phyloP scores from a whole-genome alignment of 2,329 filamentous ascomycete genomes.

The Aureobasidium sp. region DNA sequence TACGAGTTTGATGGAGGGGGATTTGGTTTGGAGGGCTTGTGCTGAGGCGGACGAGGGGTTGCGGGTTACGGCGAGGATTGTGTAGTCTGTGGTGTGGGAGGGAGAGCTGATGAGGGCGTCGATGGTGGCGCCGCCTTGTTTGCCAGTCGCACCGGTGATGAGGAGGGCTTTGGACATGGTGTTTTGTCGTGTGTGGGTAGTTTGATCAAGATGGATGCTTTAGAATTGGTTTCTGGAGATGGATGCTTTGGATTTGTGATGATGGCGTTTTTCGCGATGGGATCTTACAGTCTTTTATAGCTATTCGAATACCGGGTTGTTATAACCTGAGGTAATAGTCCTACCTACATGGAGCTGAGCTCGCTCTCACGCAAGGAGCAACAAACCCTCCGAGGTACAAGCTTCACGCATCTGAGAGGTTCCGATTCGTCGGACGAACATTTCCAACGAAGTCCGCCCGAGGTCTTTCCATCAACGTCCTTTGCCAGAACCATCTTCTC shows the following conservation, averaged over 20 bases:
- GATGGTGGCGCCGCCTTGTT: slow-evolving; percentile 41
- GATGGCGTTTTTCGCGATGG: background rate
- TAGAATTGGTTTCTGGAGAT: background rate
- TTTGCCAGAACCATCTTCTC: background rate
- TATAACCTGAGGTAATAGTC: background rate
- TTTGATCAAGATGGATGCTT: background rate
- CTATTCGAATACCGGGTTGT: background rate
- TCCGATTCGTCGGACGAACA: background rate
- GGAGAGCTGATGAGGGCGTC: slow-evolving; percentile 33
- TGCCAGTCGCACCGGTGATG: slow-evolving; percentile 41
- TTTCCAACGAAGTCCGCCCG: background rate
- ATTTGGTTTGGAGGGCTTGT: slow-evolving; percentile 40
- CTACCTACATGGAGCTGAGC: background rate
- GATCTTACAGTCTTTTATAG: background rate
- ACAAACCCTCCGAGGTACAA: background rate
- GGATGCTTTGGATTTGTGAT: background rate
- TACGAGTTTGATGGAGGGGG: slow-evolving; percentile 47
- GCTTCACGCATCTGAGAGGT: background rate
- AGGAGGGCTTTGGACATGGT: slow-evolving; percentile 28
- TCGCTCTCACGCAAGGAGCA: background rate
- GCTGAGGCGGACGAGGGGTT: slow-evolving; percentile 46
- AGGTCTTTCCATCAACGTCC: background rate
- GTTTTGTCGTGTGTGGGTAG: no score
- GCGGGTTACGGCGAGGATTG: slow-evolving; percentile 56
- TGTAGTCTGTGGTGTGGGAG: slow-evolving; percentile 31